Evolutionary conservation across 208 protist genomes (phyloP), one percentile per base, ranked within the genome.

Genomic region (Angomonas ambiguus): DNA sequence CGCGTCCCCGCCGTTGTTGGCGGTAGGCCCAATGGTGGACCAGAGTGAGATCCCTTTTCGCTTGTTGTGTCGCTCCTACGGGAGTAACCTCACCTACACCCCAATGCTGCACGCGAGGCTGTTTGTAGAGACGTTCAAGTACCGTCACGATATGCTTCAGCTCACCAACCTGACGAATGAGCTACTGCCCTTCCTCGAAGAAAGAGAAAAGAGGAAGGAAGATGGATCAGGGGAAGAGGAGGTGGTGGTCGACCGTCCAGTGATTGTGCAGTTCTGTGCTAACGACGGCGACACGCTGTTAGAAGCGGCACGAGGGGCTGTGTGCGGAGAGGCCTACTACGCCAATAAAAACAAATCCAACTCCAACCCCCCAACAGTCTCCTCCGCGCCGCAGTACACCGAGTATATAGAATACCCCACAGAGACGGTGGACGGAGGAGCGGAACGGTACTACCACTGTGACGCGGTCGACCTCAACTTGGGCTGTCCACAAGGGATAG

Each of bases 11-110:
- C 84, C 72, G 28, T 77, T 85, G 75, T 82, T 85, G 45, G 80
- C 93, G 11, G 71, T 96, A 0, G 94, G 89, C 1, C 94, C 94
- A 1, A 97, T 97, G 94, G 94, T 97, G n/a, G 91, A 96, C 56
- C 79, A 88, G 65, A 94, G 85, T 63, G 92, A 96, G 70, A 69
- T 97, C 61, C 83, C 94, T 2, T 97, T 97, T 64, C 83, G 94
- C 2, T 66, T 96, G 71, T 79, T 97, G 27, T 95, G 92, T 62
- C 71, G 87, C 1, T 62, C 85, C 41, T 91, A 95, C 71, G 92
- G 91, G 18, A 72, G 91, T 2, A 80, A 77, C 13, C 67, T 97
- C 13, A 65, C 79, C 51, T 97, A 97, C 79, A 94, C 91, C 0
- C 92, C 92, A 20, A 97, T 97, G 94, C 76, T 96, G 35, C 85